Base-by-base conservation (phyloP, 108 stramenopile genomes). In the Chaetoceros tenuissimus region DNA sequence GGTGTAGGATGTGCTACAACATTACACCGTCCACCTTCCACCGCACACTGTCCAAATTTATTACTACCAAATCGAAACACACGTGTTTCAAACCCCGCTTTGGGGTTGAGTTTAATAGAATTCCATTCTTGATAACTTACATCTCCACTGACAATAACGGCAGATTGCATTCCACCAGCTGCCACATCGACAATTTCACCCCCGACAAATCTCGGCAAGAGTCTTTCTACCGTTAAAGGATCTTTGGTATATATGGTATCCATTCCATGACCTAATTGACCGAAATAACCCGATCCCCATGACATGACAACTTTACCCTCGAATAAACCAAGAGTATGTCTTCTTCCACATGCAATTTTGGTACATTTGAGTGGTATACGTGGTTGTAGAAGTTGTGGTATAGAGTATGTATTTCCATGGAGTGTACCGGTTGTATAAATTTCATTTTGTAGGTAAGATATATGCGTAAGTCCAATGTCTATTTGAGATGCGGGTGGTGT, bases 241-340 rank as follows among this genome's bases (percentile, higher is more conserved):
- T 72, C 73, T 31, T 78, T 60, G 1, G 67, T 27, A 25, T 27
- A 24, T 30, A 26, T 62, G 25, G 71, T 28, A 51, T 78, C 77
- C 18, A 63, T 63, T 1, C 82, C 84, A 47, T 81, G 70, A 25
- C 84, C 90, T 46, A 92, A 49, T 62, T 92, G 90, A 24, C 90
- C 90, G 77, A 92, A 92, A 62, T 92, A 86, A 28, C 90, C 90
- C 10, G 86, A 84, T 2, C 90, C 90, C 86, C 86, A 92, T 50
- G 75, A 71, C 17, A 88, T 82, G 2, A 82, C 79, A 5, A 77
- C 57, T 10, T 81, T 84, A 19, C 79, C 79, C 53, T 77, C 78
- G 60, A 76, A 60, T 30, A 61, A 31, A 1, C 60, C 80, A 53
- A 81, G 34, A 23, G 65, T 66, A 66, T 75, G 75, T 45, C 75